Percentiles rank a stretch among this genome's conserved stretches.
Conservation (phyloP, 257 asterid species). For the Nicotiana sylvestris region DNA sequence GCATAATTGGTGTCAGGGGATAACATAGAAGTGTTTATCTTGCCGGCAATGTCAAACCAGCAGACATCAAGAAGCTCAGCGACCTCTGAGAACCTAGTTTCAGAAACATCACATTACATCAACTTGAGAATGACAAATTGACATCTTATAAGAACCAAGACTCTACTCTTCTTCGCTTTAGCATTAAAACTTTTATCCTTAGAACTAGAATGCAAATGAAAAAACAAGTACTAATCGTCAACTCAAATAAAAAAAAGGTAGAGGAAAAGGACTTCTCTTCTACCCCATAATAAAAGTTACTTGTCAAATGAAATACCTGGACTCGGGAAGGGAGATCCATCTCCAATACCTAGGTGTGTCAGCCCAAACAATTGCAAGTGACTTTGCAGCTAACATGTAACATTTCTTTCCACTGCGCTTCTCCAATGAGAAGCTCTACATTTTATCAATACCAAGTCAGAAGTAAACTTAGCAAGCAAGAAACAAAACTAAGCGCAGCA, state of each 20-base stretch:
- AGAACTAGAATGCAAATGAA: not conserved
- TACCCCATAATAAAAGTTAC: not conserved
- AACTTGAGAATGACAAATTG: not conserved
- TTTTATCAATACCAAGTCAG: slow-evolving; percentile 19
- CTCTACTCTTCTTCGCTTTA: not conserved
- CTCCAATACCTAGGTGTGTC: slow-evolving; percentile 59
- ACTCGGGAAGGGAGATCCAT: slow-evolving; percentile 42
- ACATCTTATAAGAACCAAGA: not conserved
- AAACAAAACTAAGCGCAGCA: not conserved
- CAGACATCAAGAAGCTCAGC: slow-evolving; percentile 58
- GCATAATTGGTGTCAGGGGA: slow-evolving; percentile 58
- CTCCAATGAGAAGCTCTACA: slow-evolving; percentile 71
- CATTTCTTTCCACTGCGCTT: slow-evolving; percentile 67
- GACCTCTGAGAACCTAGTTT: slow-evolving; percentile 53
- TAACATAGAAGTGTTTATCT: slow-evolving; percentile 38
- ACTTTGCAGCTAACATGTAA: slow-evolving; percentile 69
- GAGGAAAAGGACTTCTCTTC: not conserved
- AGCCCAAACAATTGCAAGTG: slow-evolving; percentile 49
- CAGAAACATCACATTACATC: not conserved
- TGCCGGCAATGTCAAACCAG: slow-evolving; percentile 61
- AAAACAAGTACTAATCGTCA: not conserved
- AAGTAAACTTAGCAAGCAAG: not conserved
- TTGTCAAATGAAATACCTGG: slow-evolving; percentile 44
- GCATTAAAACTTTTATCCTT: not conserved
- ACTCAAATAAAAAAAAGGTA: not conserved